Conservation (phyloP, 768 basidiomycete genomes). For the Hortiboletus flavorubellus region DNA sequence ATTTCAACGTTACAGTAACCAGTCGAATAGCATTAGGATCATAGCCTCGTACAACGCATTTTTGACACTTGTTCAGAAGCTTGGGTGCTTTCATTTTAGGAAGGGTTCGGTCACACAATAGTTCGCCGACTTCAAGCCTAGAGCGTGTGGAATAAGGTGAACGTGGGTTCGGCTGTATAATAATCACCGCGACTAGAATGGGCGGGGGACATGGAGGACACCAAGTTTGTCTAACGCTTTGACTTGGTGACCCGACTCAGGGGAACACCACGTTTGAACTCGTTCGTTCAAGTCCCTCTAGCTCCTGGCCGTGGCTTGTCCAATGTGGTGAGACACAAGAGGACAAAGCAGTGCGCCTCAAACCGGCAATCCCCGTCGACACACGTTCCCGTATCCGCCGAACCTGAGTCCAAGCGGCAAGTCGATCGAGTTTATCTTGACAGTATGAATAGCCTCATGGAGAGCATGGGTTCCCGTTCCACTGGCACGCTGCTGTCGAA, state of each 20-base stretch:
- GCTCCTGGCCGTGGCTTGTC: too few species aligned
- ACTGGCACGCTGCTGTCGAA: constrained; percentile 12
- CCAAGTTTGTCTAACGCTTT: neutral
- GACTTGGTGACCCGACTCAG: neutral
- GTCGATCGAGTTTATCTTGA: constrained; percentile 9
- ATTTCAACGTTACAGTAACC: neutral
- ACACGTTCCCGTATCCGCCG: constrained; percentile 8
- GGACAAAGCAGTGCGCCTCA: neutral
- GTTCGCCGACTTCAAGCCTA: neutral
- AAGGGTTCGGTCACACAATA: neutral
- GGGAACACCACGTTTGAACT: neutral
- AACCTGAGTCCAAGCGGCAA: neutral
- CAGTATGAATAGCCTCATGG: constrained; percentile 19
- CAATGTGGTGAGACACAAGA: neutral
- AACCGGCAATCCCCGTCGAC: constrained; percentile 17
- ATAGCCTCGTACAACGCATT: neutral
- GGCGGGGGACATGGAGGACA: neutral
- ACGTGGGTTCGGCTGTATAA: constrained; percentile 1
- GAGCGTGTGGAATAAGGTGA: neutral
- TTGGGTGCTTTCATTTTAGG: neutral
- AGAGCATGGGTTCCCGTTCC: constrained; percentile 9
- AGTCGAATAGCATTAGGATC: neutral
- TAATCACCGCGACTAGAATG: constrained; percentile 14
- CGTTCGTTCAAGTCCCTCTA: neutral
- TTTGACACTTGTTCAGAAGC: neutral